These are phyloP conservation scores for Tylopilus plumbeoviolaceoides DNA, from an alignment of 768 basidiomycete species.

Conservation along the genomic window DNA sequence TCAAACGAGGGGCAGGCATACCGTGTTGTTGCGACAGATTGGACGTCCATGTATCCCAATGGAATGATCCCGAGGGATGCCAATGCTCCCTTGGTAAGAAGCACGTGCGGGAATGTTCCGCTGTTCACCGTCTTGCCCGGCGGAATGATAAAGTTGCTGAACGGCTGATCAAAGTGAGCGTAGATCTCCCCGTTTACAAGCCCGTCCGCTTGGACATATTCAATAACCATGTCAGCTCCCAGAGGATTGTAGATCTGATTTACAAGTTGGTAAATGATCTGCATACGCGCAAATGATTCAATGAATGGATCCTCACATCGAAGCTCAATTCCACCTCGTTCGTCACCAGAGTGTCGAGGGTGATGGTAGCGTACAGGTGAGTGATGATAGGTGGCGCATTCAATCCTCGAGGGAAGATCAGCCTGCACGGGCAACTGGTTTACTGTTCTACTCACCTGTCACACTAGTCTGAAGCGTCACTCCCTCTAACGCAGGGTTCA, in stretches of 20 bases:
- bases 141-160: constrained; percentile 53
- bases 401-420: constrained; percentile 29
- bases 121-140: constrained; percentile 58
- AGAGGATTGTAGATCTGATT: constrained; percentile 52
- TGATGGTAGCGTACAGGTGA: constrained; percentile 51
- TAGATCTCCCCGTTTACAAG: constrained; percentile 49
- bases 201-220: constrained; percentile 53
- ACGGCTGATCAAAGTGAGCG: constrained; percentile 55
- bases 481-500: constrained; percentile 52
- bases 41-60: constrained; percentile 49
- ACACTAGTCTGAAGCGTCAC: constrained; percentile 49
- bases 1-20: constrained; percentile 14
- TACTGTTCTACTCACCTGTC: constrained; percentile 33
- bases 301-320: constrained; percentile 38
- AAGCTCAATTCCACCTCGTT: constrained; percentile 55
- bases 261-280: neutral
- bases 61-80: constrained; percentile 56
- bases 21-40: constrained; percentile 42
- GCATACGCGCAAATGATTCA: neutral
- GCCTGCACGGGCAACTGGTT: neutral
- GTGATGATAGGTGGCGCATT: constrained; percentile 56
- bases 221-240: constrained; percentile 52
- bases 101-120: constrained; percentile 53
- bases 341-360: constrained; percentile 43
- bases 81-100: constrained; percentile 56